phyloP scores from a whole-genome alignment of 495 filamentous ascomycete species.

The Diplogelasinospora grovesii region DNA sequence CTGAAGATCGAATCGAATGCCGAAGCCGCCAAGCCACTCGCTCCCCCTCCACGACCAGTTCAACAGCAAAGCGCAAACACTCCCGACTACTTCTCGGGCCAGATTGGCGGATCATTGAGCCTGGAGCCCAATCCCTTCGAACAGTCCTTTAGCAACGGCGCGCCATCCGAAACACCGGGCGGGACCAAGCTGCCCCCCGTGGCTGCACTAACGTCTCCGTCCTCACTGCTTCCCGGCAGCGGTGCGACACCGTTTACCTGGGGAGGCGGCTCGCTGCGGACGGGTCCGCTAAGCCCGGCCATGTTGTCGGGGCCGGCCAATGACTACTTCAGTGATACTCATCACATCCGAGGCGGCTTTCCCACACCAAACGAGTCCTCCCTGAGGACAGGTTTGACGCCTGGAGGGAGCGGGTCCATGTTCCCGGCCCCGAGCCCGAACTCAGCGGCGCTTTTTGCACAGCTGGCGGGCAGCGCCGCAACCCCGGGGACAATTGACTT shows the following conservation, averaged over 20 bases:
- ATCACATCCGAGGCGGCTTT: slow-evolving; percentile 75
- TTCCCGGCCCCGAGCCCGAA: slow-evolving; percentile 89
- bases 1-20: slow-evolving; percentile 33
- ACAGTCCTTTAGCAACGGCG: slow-evolving; percentile 72
- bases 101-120: slow-evolving; percentile 53
- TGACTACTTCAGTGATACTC: slow-evolving; percentile 68
- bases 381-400: slow-evolving; percentile 83
- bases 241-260: slow-evolving; percentile 67
- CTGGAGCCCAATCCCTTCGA: slow-evolving; percentile 96
- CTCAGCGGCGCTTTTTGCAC: slow-evolving; percentile 70
- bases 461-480: slow-evolving; percentile 63
- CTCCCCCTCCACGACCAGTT: slow-evolving; percentile 71
- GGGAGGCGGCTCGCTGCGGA: slow-evolving; percentile 75
- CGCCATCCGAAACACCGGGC: slow-evolving; percentile 72
- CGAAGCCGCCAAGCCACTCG: slow-evolving; percentile 53
- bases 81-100: slow-evolving; percentile 72
- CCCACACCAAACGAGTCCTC: slow-evolving; percentile 98
- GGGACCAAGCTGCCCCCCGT: slow-evolving; percentile 88
- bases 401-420: slow-evolving; percentile 95
- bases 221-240: slow-evolving; percentile 65
- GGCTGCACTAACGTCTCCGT: slow-evolving; percentile 85
- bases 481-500: slow-evolving; percentile 92
- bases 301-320: slow-evolving; percentile 87
- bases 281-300: slow-evolving; percentile 90
- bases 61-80: slow-evolving; percentile 44